phyloP scores from a whole-genome alignment of 805 yeast species.

The Ogataea kodamae region DNA sequence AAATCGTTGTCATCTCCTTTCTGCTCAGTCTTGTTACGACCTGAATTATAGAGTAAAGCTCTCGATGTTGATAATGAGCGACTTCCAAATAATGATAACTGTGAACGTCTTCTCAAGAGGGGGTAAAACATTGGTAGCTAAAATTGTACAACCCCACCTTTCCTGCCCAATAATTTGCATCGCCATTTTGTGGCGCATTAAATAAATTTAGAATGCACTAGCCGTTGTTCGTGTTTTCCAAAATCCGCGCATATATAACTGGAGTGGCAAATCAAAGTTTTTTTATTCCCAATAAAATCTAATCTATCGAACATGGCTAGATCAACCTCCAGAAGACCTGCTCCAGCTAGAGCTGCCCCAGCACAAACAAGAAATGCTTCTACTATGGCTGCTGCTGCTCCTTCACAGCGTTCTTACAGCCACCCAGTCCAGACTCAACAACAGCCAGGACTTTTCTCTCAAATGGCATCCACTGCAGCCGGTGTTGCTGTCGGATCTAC shows the following conservation, averaged over 20 bases:
- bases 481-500: constrained; percentile 99
- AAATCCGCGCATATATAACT: constrained; percentile 5
- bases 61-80: constrained; percentile 1
- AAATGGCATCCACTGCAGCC: constrained; percentile 99
- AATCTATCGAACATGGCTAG: constrained; percentile 30
- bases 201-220: no score
- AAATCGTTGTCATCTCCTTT: constrained; percentile 31
- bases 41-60: constrained; percentile 1
- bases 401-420: constrained; percentile 33
- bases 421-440: constrained; percentile 49
- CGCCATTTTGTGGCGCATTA: no score
- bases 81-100: neutral
- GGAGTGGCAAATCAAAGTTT: constrained; percentile 11
- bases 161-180: neutral
- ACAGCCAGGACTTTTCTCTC: constrained; percentile 87
- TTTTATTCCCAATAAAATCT: constrained; percentile 6
- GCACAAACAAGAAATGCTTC: constrained; percentile 65
- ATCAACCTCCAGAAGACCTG: constrained; percentile 38
- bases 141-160: constrained; percentile 9
- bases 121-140: constrained; percentile 9
- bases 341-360: constrained; percentile 37
- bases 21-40: constrained; percentile 20
- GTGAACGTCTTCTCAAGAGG: constrained; percentile 1
- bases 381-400: constrained; percentile 64
- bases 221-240: constrained; percentile 7